A percentile compares a stretch with the other conserved stretches of the same genome.
Conservation (phyloP, 2,329 filamentous ascomycete species). For the Pestalotiopsis fici region DNA sequence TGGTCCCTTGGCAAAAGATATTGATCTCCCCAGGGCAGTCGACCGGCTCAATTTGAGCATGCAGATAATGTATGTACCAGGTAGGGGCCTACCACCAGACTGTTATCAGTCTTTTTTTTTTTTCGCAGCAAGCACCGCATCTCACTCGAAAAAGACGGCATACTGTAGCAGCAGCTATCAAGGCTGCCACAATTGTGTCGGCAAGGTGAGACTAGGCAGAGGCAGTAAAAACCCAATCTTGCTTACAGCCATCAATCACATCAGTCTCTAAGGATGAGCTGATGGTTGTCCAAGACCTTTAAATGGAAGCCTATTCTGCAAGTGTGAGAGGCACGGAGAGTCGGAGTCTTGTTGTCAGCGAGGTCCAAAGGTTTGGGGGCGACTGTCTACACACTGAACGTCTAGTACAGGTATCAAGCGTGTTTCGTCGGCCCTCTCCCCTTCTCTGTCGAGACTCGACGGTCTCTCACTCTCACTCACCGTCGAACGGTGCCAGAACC, state of each 20-base stretch:
- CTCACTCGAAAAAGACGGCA: neutral
- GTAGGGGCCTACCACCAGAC: too few relatives aligned
- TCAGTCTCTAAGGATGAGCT: neutral
- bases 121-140: neutral
- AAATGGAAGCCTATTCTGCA: neutral
- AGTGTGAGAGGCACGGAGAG: neutral
- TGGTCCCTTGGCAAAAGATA: neutral
- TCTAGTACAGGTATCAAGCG: neutral
- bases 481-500: neutral
- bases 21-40: neutral
- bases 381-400: neutral
- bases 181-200: neutral
- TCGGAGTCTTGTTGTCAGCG: neutral
- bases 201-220: neutral
- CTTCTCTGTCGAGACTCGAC: neutral
- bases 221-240: neutral
- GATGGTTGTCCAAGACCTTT: neutral
- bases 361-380: neutral
- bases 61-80: neutral
- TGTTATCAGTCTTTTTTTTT: neutral
- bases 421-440: constrained; percentile 4
- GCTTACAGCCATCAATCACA: neutral
- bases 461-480: neutral
- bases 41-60: neutral
- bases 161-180: neutral